These are phyloP conservation scores for Persicaria tinctoria DNA, from an alignment of 148 eudicot genomes.

Conservation along the genomic window DNA sequence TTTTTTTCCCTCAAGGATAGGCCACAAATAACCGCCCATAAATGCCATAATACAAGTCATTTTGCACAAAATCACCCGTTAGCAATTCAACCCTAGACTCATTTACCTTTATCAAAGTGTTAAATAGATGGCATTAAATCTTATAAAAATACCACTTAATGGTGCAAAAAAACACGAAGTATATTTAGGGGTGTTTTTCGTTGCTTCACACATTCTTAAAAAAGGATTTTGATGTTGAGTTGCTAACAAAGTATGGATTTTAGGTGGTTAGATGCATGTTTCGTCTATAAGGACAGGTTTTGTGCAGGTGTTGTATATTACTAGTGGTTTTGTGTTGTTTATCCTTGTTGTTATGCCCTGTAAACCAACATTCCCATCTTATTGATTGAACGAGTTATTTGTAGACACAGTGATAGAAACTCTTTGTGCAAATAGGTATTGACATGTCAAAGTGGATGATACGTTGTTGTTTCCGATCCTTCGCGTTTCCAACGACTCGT, in stretches of 20 bases:
- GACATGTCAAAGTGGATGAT: neutral
- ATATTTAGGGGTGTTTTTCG: neutral
- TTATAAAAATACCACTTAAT: neutral
- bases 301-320: neutral
- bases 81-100: too few species aligned
- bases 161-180: neutral
- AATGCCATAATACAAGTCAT: neutral
- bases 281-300: neutral
- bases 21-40: neutral
- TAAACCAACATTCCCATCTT: neutral
- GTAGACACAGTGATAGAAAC: neutral
- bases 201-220: neutral
- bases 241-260: neutral
- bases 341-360: neutral
- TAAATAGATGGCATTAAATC: neutral
- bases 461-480: too few species aligned
- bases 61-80: neutral
- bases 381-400: neutral
- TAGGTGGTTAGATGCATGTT: neutral
- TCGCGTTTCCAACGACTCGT: too few species aligned
- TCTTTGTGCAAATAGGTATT: too few species aligned
- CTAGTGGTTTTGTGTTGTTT: neutral
- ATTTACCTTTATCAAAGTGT: neutral
- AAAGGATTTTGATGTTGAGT: neutral
- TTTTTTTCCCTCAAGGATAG: neutral